Conservation (phyloP, 2,329 filamentous ascomycete genomes). For the Alternaria consortialis region DNA sequence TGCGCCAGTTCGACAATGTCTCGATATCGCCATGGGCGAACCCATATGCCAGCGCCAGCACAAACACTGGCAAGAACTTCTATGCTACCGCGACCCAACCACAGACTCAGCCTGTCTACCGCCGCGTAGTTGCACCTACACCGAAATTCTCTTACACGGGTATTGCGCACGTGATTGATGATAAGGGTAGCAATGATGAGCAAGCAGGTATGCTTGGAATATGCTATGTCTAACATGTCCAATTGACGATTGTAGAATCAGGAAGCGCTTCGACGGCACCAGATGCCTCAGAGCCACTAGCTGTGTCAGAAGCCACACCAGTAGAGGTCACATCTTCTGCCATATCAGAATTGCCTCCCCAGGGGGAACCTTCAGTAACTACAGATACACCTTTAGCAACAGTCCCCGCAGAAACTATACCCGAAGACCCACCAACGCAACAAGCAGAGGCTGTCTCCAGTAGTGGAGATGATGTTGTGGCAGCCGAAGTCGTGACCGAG, state of each 20-base stretch:
- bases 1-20: conserved; percentile 44
- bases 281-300: conserved; percentile 27
- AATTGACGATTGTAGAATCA: conserved; percentile 34
- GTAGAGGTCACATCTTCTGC: conserved; percentile 10
- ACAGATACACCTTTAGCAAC: conserved; percentile 13
- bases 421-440: conserved; percentile 4
- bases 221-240: conserved; percentile 4
- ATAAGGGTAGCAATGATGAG: conserved; percentile 22
- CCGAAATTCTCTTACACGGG: conserved; percentile 37
- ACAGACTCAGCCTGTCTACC: conserved; percentile 30
- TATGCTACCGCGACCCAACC: conserved; percentile 23
- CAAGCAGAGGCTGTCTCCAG: conserved; percentile 8
- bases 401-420: conserved; percentile 11
- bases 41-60: conserved; percentile 34
- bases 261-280: conserved; percentile 29
- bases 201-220: conserved; percentile 28
- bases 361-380: conserved; percentile 9
- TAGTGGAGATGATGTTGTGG: conserved; percentile 20
- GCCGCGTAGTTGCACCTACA: conserved; percentile 34
- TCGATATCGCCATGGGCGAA: conserved; percentile 47
- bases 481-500: conserved; percentile 23
- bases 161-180: conserved; percentile 32
- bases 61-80: conserved; percentile 26
- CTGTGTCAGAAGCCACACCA: conserved; percentile 10
- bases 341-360: conserved; percentile 10